Conservation (phyloP, 2,329 filamentous ascomycete species). For the Cladophialophora yegresii region DNA sequence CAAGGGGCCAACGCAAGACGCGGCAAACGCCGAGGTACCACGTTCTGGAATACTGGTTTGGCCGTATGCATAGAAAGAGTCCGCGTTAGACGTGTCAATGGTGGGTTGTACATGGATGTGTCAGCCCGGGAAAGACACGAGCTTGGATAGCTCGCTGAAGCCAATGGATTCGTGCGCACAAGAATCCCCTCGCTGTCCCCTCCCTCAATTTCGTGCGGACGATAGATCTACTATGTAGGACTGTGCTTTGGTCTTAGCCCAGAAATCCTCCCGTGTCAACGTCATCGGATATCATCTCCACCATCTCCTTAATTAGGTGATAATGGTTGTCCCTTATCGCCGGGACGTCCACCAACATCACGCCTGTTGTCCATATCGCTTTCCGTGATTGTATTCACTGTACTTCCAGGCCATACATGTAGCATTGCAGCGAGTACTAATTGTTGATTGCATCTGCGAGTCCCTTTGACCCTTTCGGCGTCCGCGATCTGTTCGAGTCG, state of each 20-base stretch:
- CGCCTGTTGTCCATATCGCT: not conserved
- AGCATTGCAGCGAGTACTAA: not conserved
- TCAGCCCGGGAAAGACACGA: conserved; percentile 3
- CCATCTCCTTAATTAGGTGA: too few relatives aligned
- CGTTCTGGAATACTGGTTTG: conserved; percentile 5
- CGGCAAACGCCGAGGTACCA: not conserved
- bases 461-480: not conserved
- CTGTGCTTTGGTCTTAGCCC: too few relatives aligned
- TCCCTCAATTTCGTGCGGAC: too few relatives aligned
- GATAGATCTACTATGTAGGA: too few relatives aligned
- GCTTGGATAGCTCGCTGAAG: conserved; percentile 22
- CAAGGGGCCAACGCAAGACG: not conserved
- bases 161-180: not conserved
- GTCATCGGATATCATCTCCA: conserved; percentile 5
- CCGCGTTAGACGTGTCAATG: not conserved
- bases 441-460: not conserved
- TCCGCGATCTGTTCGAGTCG: not conserved
- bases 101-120: conserved; percentile 16
- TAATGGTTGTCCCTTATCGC: conserved; percentile 3
- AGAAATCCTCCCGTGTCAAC: too few relatives aligned
- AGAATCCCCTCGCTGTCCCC: too few relatives aligned
- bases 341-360: not conserved
- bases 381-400: not conserved
- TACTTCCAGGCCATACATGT: not conserved
- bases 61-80: not conserved